These are phyloP conservation scores for Dactylellina parvicollis DNA, from an alignment of 2,329 filamentous ascomycete species.

Conservation along the genomic window DNA sequence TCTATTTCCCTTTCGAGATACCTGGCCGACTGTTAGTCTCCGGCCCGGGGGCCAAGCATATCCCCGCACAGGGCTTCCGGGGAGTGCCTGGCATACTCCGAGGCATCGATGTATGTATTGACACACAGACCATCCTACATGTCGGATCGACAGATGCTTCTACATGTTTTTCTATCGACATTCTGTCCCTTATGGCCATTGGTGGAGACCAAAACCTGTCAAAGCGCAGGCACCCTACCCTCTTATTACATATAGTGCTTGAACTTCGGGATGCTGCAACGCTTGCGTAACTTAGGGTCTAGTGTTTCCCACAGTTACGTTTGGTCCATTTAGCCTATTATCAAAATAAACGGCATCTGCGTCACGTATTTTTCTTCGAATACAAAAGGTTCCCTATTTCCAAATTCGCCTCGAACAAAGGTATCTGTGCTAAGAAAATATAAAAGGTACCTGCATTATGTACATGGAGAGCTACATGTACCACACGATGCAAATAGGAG, in stretches of 20 bases:
- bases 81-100: background rate
- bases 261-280: slow-evolving; percentile 19
- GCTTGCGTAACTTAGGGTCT: slow-evolving; percentile 47
- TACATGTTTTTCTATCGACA: slow-evolving; percentile 10
- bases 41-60: slow-evolving; percentile 26
- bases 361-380: background rate
- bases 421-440: too few species aligned
- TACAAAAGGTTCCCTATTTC: background rate
- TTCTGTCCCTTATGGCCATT: background rate
- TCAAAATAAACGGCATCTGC: slow-evolving; percentile 10
- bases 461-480: slow-evolving; percentile 31
- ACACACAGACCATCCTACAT: slow-evolving; percentile 41
- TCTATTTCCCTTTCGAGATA: background rate
- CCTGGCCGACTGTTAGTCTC: background rate
- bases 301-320: slow-evolving; percentile 33
- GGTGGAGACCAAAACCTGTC: slow-evolving; percentile 17
- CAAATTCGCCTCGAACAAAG: background rate
- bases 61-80: too few species aligned
- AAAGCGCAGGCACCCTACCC: slow-evolving; percentile 47
- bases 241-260: slow-evolving; percentile 10
- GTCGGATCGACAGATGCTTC: slow-evolving; percentile 12
- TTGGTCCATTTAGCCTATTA: slow-evolving; percentile 50
- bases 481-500: slow-evolving; percentile 28
- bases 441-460: slow-evolving; percentile 41
- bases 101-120: background rate